A percentile compares a stretch with the other conserved stretches of the same genome.
Evolutionary conservation across 768 basidiomycete genomes (phyloP).

Genomic region (Mycena belliarum): DNA sequence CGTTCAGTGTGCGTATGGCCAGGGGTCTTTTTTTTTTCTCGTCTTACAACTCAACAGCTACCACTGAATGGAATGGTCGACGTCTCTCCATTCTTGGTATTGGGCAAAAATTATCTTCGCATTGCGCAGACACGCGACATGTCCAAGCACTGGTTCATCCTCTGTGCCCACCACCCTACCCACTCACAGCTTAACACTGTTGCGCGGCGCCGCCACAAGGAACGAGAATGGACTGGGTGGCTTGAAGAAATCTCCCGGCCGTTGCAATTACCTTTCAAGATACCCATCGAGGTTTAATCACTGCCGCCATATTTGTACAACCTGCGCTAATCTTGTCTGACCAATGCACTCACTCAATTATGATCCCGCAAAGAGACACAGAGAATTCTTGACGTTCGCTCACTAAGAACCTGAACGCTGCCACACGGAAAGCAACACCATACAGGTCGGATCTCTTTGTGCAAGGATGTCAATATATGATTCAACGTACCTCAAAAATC

Average conservation of each 20-base stretch:
- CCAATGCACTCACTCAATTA: no score
- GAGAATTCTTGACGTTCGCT: no score
- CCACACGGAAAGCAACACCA: no score
- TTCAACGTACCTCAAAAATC: no score
- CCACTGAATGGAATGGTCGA: conserved; percentile 53
- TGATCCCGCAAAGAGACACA: no score
- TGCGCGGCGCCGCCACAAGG: conserved; percentile 30
- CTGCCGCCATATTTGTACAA: not conserved
- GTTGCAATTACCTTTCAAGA: conserved; percentile 28
- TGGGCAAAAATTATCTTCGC: conserved; percentile 44
- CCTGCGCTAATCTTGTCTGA: not conserved
- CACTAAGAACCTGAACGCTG: no score
- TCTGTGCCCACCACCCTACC: conserved; percentile 54
- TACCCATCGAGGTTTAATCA: not conserved
- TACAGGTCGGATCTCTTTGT: no score
- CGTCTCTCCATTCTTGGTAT: conserved; percentile 43
- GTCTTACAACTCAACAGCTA: conserved; percentile 31
- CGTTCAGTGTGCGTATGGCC: conserved; percentile 36
- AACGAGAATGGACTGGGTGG: conserved; percentile 46
- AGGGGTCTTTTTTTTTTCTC: conserved; percentile 2
- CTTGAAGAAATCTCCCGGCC: conserved; percentile 34
- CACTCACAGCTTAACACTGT: conserved; percentile 40
- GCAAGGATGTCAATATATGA: no score
- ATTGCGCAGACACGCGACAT: conserved; percentile 45
- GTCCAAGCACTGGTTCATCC: conserved; percentile 45